Conservation (phyloP, 2,329 filamentous ascomycete genomes). For the Ophiostoma piceae region DNA sequence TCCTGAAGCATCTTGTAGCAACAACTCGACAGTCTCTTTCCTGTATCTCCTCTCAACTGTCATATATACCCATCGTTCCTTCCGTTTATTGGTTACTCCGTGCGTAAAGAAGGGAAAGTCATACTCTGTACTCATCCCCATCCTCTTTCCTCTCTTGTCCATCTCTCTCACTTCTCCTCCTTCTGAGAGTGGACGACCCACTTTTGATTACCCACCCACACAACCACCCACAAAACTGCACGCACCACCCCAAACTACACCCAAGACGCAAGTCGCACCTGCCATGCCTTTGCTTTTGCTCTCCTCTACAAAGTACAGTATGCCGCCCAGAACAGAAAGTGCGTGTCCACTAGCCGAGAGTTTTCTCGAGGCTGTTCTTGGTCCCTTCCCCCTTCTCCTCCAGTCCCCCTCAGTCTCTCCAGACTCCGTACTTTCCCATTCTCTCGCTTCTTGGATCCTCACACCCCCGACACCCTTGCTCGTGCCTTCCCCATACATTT, state of each 20-base stretch:
- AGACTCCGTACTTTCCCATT: constrained; percentile 2
- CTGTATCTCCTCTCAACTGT: background rate
- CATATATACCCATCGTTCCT: background rate
- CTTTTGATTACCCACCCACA: constrained; percentile 11
- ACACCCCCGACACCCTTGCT: constrained; percentile 1
- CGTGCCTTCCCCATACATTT: constrained; percentile 13
- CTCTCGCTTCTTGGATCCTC: background rate
- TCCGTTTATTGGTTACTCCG: background rate
- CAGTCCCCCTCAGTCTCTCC: background rate
- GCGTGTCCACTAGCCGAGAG: constrained; percentile 13
- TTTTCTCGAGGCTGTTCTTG: constrained; percentile 1
- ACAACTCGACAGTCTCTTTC: background rate
- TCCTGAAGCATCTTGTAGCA: background rate
- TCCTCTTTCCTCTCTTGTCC: background rate
- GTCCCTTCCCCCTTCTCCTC: background rate
- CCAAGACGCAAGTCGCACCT: background rate
- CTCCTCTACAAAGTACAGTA: too few relatives aligned
- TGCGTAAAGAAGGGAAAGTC: background rate
- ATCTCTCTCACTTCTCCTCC: constrained; percentile 14
- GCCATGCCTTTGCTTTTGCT: background rate
- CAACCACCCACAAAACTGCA: constrained; percentile 4
- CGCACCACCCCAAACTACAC: constrained; percentile 10
- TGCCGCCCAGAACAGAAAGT: background rate
- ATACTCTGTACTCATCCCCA: background rate
- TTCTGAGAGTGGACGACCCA: background rate